A percentile compares a stretch with the other conserved stretches of the same genome.
Evolutionary conservation across 768 basidiomycete species (phyloP).

Genomic region (Filobasidium floriforme): DNA sequence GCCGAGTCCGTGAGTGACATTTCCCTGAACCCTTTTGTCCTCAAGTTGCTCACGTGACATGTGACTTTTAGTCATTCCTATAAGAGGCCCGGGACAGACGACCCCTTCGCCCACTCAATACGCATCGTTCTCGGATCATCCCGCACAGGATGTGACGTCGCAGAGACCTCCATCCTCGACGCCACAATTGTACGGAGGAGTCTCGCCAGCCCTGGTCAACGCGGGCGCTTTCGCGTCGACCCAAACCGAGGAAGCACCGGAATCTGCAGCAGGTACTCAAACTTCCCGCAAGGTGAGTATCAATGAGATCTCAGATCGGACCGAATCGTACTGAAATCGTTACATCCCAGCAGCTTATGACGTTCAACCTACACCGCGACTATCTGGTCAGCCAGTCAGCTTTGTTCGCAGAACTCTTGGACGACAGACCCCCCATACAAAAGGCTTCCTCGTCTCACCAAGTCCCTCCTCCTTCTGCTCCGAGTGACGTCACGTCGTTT

Average conservation of each 20-base stretch:
- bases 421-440: constrained; percentile 37
- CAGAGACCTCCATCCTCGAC: constrained; percentile 7
- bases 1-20: constrained; percentile 27
- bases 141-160: neutral
- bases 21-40: neutral
- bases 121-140: neutral
- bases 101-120: constrained; percentile 19
- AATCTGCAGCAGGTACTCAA: neutral
- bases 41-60: neutral
- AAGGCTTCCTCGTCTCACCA: constrained; percentile 11
- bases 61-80: constrained; percentile 22
- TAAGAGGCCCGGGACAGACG: constrained; percentile 18
- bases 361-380: constrained; percentile 58
- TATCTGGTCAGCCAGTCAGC: constrained; percentile 72
- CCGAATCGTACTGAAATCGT: neutral
- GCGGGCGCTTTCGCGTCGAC: neutral
- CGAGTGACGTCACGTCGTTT: neutral
- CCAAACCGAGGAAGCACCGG: neutral
- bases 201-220: constrained; percentile 12
- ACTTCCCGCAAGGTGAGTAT: constrained; percentile 20
- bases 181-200: constrained; percentile 13
- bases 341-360: constrained; percentile 24
- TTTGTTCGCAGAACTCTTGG: constrained; percentile 54
- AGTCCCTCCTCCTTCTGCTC: neutral
- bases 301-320: neutral